phyloP scores from a whole-genome alignment of 495 filamentous ascomycete genomes.

The Penicillium bialowiezense region DNA sequence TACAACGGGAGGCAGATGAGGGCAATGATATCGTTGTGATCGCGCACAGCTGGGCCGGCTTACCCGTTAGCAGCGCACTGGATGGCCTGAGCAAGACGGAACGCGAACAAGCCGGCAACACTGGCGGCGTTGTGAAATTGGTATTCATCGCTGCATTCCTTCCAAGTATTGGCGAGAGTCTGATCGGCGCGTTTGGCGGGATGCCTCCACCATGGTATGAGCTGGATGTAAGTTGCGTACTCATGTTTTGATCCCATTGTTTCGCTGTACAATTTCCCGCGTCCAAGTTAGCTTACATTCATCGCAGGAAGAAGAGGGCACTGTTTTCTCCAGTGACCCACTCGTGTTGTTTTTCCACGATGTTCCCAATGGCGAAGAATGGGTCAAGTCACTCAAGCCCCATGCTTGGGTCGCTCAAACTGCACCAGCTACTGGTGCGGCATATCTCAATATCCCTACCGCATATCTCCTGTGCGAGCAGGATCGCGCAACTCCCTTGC shows the following conservation, averaged over 20 bases:
- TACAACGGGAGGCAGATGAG: conserved; percentile 23
- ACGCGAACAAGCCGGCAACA: conserved; percentile 26
- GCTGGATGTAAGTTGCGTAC: conserved; percentile 27
- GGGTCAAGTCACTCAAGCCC: conserved; percentile 29
- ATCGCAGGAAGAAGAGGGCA: conserved; percentile 23
- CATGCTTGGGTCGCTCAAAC: conserved; percentile 34
- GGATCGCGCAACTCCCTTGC: conserved; percentile 34
- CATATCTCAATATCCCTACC: conserved; percentile 28
- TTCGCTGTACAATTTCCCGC: neutral
- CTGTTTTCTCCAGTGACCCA: conserved; percentile 26
- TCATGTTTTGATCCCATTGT: no score
- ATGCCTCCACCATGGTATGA: conserved; percentile 33
- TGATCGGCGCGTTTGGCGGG: conserved; percentile 37
- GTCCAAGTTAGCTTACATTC: neutral
- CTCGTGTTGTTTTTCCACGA: conserved; percentile 35
- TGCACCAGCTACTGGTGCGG: conserved; percentile 27
- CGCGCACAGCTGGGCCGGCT: conserved; percentile 49
- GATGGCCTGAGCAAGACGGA: conserved; percentile 41
- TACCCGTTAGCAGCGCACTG: conserved; percentile 48
- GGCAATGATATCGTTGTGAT: conserved; percentile 38
- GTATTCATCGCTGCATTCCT: conserved; percentile 46
- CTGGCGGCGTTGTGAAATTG: conserved; percentile 44
- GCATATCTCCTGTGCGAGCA: conserved; percentile 36
- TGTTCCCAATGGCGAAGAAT: conserved; percentile 31
- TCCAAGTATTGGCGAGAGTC: conserved; percentile 31